Evolutionary conservation across 108 stramenopile genomes (phyloP).

Genomic region (Cyclotella cryptica): DNA sequence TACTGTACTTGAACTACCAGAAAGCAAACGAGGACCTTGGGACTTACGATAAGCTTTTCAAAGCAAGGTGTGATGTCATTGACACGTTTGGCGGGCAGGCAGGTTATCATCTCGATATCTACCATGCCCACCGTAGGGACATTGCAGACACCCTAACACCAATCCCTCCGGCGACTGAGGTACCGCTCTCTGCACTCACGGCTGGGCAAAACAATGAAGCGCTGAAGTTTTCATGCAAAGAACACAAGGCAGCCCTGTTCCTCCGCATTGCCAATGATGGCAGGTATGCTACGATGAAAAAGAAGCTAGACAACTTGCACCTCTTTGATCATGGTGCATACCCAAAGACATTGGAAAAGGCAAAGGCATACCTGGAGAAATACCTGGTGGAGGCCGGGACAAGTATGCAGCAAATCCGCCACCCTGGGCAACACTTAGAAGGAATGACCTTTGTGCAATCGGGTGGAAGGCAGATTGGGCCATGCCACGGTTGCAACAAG

Average conservation of each 20-base stretch:
- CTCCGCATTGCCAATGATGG: background rate
- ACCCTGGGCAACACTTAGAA: background rate
- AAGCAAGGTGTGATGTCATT: constrained; percentile 1
- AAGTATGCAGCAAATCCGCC: too few species aligned
- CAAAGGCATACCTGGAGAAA: background rate
- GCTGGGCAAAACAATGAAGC: background rate
- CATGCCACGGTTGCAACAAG: background rate
- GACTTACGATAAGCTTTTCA: constrained; percentile 7
- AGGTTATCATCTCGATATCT: background rate
- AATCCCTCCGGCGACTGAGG: background rate
- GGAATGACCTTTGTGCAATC: background rate
- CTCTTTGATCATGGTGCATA: background rate
- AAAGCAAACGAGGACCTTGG: background rate
- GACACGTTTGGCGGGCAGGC: constrained; percentile 2
- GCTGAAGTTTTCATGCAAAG: background rate
- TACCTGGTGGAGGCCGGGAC: background rate
- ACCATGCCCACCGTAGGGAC: background rate
- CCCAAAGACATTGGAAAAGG: background rate
- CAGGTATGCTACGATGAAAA: background rate
- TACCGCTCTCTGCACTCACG: background rate
- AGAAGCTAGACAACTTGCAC: background rate
- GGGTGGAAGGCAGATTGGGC: constrained; percentile 1
- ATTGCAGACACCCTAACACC: background rate
- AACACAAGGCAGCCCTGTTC: constrained; percentile 2
- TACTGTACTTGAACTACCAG: background rate